Conservation (phyloP, 352 stramenopile genomes). For the Elongisporangium prolatum region DNA sequence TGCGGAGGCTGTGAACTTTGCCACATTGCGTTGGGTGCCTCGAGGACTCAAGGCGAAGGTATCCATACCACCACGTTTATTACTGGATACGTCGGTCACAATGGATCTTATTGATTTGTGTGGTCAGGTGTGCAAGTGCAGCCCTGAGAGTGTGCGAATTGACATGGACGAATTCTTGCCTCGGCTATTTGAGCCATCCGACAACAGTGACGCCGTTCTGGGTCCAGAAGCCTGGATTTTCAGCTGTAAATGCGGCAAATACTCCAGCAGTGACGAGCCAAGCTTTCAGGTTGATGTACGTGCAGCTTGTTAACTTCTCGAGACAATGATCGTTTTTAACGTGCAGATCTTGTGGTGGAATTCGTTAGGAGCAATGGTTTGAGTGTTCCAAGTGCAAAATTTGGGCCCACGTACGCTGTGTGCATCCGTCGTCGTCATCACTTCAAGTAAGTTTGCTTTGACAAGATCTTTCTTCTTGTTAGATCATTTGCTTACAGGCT, state of each 20-base stretch:
- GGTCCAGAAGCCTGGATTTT: constrained; percentile 67
- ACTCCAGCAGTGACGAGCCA: constrained; percentile 51
- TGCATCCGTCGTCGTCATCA: constrained; percentile 39
- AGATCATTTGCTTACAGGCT: neutral
- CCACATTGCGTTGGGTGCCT: constrained; percentile 77
- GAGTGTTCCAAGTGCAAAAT: constrained; percentile 78
- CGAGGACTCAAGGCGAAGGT: constrained; percentile 79
- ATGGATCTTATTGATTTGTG: neutral
- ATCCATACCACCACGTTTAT: no score
- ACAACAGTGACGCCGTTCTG: constrained; percentile 28
- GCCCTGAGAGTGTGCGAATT: constrained; percentile 77
- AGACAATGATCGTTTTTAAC: neutral
- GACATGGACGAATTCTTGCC: constrained; percentile 83
- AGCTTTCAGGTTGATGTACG: constrained; percentile 48
- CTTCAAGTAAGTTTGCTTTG: constrained; percentile 15
- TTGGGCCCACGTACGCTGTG: constrained; percentile 68
- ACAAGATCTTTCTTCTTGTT: no score
- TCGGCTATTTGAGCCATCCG: constrained; percentile 45
- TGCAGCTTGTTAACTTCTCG: neutral
- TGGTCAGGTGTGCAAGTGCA: constrained; percentile 74
- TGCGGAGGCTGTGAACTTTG: constrained; percentile 90
- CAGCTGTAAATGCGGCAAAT: constrained; percentile 64
- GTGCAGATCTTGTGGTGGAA: neutral
- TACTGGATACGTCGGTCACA: no score
- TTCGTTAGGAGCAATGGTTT: constrained; percentile 67